These are phyloP conservation scores for Trichoderma citrinoviride DNA, from an alignment of 2,329 filamentous ascomycete genomes.

Conservation along the genomic window DNA sequence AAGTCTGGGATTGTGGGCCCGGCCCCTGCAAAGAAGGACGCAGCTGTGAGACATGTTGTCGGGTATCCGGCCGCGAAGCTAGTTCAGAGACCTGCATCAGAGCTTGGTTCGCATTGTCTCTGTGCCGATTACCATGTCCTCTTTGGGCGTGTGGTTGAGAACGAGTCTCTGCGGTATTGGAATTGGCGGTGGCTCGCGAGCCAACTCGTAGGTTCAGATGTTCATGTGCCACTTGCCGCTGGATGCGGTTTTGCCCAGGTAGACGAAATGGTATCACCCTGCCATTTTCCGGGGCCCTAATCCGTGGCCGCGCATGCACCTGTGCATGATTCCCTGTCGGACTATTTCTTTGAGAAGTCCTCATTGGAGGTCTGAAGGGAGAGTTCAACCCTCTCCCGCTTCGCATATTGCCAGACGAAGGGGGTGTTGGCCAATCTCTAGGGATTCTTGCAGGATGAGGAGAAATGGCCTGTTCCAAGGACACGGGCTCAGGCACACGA, in stretches of 20 bases:
- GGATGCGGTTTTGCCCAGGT: not conserved
- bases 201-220: not conserved
- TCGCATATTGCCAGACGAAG: slow-evolving; percentile 27
- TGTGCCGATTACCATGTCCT: not conserved
- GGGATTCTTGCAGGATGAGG: not conserved
- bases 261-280: not conserved
- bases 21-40: not conserved
- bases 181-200: not conserved
- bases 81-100: not conserved
- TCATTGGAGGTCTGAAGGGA: not conserved
- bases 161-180: no score
- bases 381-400: slow-evolving; percentile 11
- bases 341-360: not conserved
- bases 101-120: not conserved
- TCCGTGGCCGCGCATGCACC: not conserved
- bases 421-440: slow-evolving; percentile 28
- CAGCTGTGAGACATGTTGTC: not conserved
- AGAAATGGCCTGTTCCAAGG: not conserved
- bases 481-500: not conserved
- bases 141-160: not conserved
- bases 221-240: not conserved
- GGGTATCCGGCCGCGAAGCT: not conserved
- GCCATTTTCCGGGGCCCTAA: not conserved
- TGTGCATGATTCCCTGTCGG: not conserved
- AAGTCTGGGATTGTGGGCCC: slow-evolving; percentile 3